These are phyloP conservation scores for Penicillium sp. DNA, from an alignment of 2,329 filamentous ascomycete genomes.

Conservation along the genomic window DNA sequence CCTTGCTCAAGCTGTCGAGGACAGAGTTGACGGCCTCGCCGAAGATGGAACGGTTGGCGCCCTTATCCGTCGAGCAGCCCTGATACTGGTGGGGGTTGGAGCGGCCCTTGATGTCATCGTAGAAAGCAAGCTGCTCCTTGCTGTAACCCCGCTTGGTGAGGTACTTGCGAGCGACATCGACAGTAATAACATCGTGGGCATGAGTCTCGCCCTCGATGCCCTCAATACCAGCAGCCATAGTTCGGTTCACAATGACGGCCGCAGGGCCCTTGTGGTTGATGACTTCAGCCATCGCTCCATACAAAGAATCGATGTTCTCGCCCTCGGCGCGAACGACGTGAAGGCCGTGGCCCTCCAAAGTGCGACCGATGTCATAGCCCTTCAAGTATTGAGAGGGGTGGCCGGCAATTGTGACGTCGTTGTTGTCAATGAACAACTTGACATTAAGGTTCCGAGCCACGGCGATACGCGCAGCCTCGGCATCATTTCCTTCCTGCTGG, in stretches of 20 bases:
- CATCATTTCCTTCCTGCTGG: constrained; percentile 44
- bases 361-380: constrained; percentile 34
- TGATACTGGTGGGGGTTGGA: constrained; percentile 34
- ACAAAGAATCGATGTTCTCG: constrained; percentile 39
- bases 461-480: constrained; percentile 41
- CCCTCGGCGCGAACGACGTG: constrained; percentile 37
- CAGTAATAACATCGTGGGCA: constrained; percentile 41
- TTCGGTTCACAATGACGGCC: constrained; percentile 31
- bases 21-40: constrained; percentile 40
- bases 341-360: constrained; percentile 38
- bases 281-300: constrained; percentile 31
- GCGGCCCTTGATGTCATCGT: constrained; percentile 33
- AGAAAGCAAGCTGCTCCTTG: constrained; percentile 33
- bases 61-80: constrained; percentile 38
- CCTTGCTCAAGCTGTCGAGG: constrained; percentile 36
- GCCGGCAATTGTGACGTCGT: constrained; percentile 43
- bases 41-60: constrained; percentile 39
- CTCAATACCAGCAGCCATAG: constrained; percentile 40
- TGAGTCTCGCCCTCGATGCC: constrained; percentile 35
- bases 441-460: constrained; percentile 39
- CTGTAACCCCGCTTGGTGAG: constrained; percentile 39
- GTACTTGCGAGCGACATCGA: constrained; percentile 38
- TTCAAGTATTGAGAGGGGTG: constrained; percentile 41
- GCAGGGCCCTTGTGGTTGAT: constrained; percentile 36
- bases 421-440: constrained; percentile 42